Evolutionary conservation across 2,329 filamentous ascomycete genomes (phyloP).

Genomic region (Trichoderma sp.): DNA sequence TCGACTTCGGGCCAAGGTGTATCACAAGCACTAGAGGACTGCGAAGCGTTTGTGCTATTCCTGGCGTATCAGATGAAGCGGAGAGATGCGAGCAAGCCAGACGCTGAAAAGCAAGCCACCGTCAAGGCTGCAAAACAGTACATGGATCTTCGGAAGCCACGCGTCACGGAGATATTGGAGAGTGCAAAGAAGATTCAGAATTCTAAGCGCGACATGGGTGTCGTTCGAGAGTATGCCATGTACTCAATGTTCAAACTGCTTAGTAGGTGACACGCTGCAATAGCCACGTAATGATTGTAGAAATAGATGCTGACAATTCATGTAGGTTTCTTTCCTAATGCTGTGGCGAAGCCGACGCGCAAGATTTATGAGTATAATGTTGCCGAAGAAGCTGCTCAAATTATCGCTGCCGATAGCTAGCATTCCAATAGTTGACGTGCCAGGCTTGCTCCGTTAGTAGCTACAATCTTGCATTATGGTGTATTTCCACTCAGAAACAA

Average conservation of each 20-base stretch:
- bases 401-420: neutral
- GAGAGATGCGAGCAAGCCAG: neutral
- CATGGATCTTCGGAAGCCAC: constrained; percentile 28
- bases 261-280: constrained; percentile 20
- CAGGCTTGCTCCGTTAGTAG: neutral
- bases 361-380: constrained; percentile 28
- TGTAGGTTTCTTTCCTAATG: constrained; percentile 28
- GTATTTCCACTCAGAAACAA: neutral
- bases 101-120: constrained; percentile 25
- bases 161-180: constrained; percentile 28
- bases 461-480: no score
- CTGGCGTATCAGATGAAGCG: constrained; percentile 26
- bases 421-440: no score
- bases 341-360: constrained; percentile 19
- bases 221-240: constrained; percentile 28
- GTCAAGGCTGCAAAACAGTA: constrained; percentile 29
- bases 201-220: constrained; percentile 28
- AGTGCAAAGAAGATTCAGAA: constrained; percentile 26
- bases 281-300: neutral
- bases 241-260: constrained; percentile 28
- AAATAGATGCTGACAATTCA: neutral
- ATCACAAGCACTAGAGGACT: constrained; percentile 31
- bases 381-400: constrained; percentile 18
- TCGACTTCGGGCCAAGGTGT: constrained; percentile 30
- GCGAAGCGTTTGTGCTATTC: constrained; percentile 28